These are phyloP conservation scores for Neonectria magnoliae DNA, from an alignment of 2,329 filamentous ascomycete species.

Conservation along the genomic window DNA sequence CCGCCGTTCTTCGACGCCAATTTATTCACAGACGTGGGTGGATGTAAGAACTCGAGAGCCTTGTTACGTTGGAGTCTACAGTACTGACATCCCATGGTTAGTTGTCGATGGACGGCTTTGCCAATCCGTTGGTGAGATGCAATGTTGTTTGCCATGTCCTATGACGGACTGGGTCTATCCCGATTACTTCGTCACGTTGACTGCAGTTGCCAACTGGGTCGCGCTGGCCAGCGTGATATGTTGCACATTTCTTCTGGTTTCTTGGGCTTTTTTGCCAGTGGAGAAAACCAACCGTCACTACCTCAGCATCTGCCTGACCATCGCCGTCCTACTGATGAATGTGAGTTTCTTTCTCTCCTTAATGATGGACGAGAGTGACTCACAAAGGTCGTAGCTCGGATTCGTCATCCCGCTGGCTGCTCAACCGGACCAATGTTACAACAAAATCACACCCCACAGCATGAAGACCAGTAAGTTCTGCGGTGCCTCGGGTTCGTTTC, in stretches of 20 bases:
- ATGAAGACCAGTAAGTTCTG: conserved; percentile 87
- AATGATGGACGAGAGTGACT: conserved; percentile 29
- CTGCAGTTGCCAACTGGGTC: conserved; percentile 80
- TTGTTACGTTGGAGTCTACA: background rate
- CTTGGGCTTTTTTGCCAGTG: conserved; percentile 82
- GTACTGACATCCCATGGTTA: conserved; percentile 43
- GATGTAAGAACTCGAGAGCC: conserved; percentile 64
- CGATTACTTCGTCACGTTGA: conserved; percentile 67
- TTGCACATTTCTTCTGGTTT: conserved; percentile 79
- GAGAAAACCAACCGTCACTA: conserved; percentile 95
- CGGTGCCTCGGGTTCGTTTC: conserved; percentile 85
- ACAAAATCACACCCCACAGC: conserved; percentile 91
- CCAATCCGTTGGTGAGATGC: conserved; percentile 58
- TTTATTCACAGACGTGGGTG: conserved; percentile 67
- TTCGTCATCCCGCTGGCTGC: conserved; percentile 89
- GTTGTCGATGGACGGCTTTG: conserved; percentile 67
- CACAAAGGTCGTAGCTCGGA: conserved; percentile 68
- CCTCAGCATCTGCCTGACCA: conserved; percentile 85
- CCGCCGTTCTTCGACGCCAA: conserved; percentile 74
- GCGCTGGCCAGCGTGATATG: conserved; percentile 78
- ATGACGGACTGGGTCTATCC: conserved; percentile 79
- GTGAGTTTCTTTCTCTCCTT: conserved; percentile 59
- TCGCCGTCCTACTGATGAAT: conserved; percentile 81
- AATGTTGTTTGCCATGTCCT: conserved; percentile 92
- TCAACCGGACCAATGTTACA: conserved; percentile 83